phyloP scores from a whole-genome alignment of 257 asterid genomes.

The Fraxinus cuspidata region DNA sequence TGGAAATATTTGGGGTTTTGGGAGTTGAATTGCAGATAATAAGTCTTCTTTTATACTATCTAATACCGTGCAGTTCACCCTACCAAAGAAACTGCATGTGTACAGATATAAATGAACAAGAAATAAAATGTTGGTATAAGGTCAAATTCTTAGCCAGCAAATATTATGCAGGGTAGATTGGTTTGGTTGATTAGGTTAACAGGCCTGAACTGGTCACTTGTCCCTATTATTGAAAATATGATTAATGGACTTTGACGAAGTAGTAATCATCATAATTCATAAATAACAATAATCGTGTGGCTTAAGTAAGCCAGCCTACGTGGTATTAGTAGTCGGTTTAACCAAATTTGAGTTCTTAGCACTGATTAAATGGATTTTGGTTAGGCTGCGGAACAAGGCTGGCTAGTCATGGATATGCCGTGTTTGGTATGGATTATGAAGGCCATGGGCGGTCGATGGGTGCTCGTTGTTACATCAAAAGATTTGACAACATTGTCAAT shows the following conservation, averaged over 20 bases:
- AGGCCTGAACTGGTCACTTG: slow-evolving; percentile 16
- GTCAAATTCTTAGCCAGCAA: slow-evolving; percentile 16
- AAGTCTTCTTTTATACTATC: not conserved
- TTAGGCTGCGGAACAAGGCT: slow-evolving; percentile 74
- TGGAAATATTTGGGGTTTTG: no score
- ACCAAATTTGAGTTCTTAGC: slow-evolving; percentile 9
- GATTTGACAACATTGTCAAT: slow-evolving; percentile 67
- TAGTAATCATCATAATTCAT: not conserved
- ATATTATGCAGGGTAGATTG: slow-evolving; percentile 30
- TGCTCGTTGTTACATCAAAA: slow-evolving; percentile 76
- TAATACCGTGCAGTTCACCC: not conserved
- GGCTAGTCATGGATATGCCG: slow-evolving; percentile 72
- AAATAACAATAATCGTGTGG: slow-evolving; percentile 10
- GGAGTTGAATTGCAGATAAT: not conserved
- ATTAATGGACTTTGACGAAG: not conserved
- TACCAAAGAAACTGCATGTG: not conserved
- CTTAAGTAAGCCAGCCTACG: not conserved
- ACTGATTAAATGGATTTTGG: not conserved
- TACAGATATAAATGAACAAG: not conserved
- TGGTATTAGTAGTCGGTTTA: not conserved
- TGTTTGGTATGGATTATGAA: slow-evolving; percentile 87
- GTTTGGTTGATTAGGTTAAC: slow-evolving; percentile 54
- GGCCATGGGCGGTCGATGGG: slow-evolving; percentile 94
- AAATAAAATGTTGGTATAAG: slow-evolving; percentile 5
- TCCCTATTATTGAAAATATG: slow-evolving; percentile 11